phyloP scores from a whole-genome alignment of 2,329 filamentous ascomycete genomes.

The Metarhizium sp. region DNA sequence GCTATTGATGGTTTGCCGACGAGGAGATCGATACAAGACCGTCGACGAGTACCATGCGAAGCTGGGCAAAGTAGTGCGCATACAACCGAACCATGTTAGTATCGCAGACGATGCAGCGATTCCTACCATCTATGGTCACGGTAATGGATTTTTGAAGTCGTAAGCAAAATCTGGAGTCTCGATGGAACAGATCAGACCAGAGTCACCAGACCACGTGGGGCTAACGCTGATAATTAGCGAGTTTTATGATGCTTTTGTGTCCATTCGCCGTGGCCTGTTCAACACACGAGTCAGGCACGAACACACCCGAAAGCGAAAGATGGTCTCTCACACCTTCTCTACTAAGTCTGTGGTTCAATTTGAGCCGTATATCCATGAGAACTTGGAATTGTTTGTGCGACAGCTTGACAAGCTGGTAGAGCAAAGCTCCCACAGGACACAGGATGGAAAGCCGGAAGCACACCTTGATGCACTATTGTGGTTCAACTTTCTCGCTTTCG shows the following conservation, averaged over 20 bases:
- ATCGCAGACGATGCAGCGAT: slow-evolving; percentile 76
- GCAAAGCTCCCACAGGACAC: slow-evolving; percentile 33
- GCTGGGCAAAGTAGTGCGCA: slow-evolving; percentile 68
- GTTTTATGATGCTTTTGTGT: slow-evolving; percentile 89
- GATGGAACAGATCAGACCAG: neutral
- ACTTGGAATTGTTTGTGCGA: slow-evolving; percentile 62
- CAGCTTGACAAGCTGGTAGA: slow-evolving; percentile 60
- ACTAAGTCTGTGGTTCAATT: slow-evolving; percentile 74
- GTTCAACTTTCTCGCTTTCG: slow-evolving; percentile 52
- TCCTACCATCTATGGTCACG: slow-evolving; percentile 66
- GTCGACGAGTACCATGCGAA: slow-evolving; percentile 69
- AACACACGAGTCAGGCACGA: slow-evolving; percentile 77
- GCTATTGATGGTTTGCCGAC: slow-evolving; percentile 59
- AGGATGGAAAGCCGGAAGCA: slow-evolving; percentile 51
- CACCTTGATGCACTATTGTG: slow-evolving; percentile 66
- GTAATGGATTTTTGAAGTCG: slow-evolving; percentile 66
- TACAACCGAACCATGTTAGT: slow-evolving; percentile 77
- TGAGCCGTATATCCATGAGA: slow-evolving; percentile 79
- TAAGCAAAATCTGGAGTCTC: slow-evolving; percentile 21
- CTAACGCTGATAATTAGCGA: slow-evolving; percentile 38
- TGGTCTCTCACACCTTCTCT: slow-evolving; percentile 78
- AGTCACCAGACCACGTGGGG: neutral
- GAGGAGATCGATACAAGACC: slow-evolving; percentile 52
- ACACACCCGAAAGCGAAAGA: slow-evolving; percentile 83
- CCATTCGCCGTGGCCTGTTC: slow-evolving; percentile 77